phyloP scores from a whole-genome alignment of 1,139 yeast species.

The Williopsis jadinii region DNA sequence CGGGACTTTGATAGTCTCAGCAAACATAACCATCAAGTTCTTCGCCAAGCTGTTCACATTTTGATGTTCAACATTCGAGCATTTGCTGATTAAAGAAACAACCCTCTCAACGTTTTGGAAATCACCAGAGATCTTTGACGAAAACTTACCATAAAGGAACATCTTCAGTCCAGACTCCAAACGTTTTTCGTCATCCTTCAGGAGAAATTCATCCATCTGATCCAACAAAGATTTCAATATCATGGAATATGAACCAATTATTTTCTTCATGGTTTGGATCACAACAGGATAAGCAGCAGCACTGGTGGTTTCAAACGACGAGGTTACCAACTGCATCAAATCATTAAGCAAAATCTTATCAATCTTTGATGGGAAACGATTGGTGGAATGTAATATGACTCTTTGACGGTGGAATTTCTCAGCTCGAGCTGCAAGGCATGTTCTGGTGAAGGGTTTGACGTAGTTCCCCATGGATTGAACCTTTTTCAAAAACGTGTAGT shows the following conservation, averaged over 20 bases:
- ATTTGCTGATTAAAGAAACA: slow-evolving; percentile 43
- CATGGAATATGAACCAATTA: slow-evolving; percentile 60
- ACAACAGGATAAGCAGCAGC: slow-evolving; percentile 66
- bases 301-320: slow-evolving; percentile 66
- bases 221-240: slow-evolving; percentile 37
- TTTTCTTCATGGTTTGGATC: slow-evolving; percentile 63
- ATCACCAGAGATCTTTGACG: slow-evolving; percentile 51
- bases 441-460: slow-evolving; percentile 71
- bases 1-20: slow-evolving; percentile 46
- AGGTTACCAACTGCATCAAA: slow-evolving; percentile 59
- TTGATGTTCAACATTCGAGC: slow-evolving; percentile 53
- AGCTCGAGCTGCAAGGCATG: slow-evolving; percentile 70
- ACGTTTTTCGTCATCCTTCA: slow-evolving; percentile 44
- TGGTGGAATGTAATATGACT: slow-evolving; percentile 66
- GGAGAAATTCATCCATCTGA: slow-evolving; percentile 46
- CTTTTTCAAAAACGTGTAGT: slow-evolving; percentile 39
- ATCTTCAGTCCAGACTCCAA: slow-evolving; percentile 65
- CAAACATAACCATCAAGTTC: slow-evolving; percentile 40
- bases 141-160: slow-evolving; percentile 45
- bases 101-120: slow-evolving; percentile 43
- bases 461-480: slow-evolving; percentile 42
- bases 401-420: slow-evolving; percentile 74
- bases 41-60: slow-evolving; percentile 49
- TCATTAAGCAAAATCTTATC: slow-evolving; percentile 65
- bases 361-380: slow-evolving; percentile 60